Evolutionary conservation across 495 filamentous ascomycete genomes (phyloP).

Genomic region (Aspergillus egyptiacus): DNA sequence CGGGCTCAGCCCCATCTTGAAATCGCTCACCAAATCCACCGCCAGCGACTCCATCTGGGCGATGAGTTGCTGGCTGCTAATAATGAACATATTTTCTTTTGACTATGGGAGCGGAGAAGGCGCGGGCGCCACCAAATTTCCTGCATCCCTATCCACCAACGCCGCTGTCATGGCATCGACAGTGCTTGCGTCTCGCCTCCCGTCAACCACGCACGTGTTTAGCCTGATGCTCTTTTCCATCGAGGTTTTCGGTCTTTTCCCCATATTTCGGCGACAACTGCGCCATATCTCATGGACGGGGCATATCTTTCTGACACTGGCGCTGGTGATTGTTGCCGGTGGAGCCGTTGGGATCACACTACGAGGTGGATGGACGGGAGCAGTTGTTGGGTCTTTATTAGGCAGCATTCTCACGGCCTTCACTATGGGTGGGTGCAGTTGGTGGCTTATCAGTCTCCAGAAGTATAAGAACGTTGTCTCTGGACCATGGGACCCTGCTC

Average conservation of each 20-base stretch:
- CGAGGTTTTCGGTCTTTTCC: constrained; percentile 94
- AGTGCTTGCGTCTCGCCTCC: constrained; percentile 80
- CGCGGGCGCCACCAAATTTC: constrained; percentile 52
- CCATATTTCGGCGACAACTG: constrained; percentile 84
- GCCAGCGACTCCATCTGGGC: constrained; percentile 93
- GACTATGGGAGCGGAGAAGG: constrained; percentile 72
- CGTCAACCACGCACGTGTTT: constrained; percentile 89
- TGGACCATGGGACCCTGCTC: constrained; percentile 94
- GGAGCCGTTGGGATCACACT: constrained; percentile 70
- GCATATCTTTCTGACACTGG: constrained; percentile 69
- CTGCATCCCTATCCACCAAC: constrained; percentile 87
- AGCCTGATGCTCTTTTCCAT: constrained; percentile 92
- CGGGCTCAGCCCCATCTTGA: constrained; percentile 87
- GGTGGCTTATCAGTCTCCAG: constrained; percentile 96
- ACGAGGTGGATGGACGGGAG: constrained; percentile 69
- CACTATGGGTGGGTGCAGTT: constrained; percentile 88
- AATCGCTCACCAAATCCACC: constrained; percentile 86
- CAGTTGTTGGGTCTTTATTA: constrained; percentile 63
- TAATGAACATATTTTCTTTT: constrained; percentile 95
- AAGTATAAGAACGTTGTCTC: constrained; percentile 99
- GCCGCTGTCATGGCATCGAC: constrained; percentile 93
- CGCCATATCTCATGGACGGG: constrained; percentile 78
- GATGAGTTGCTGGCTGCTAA: constrained; percentile 84
- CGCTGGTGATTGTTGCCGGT: constrained; percentile 72
- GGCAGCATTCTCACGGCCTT: constrained; percentile 63